A percentile compares a stretch with the other conserved stretches of the same genome.
Evolutionary conservation across 345 rosid genomes (phyloP).

Genomic region (Leavenworthia alabamica): DNA sequence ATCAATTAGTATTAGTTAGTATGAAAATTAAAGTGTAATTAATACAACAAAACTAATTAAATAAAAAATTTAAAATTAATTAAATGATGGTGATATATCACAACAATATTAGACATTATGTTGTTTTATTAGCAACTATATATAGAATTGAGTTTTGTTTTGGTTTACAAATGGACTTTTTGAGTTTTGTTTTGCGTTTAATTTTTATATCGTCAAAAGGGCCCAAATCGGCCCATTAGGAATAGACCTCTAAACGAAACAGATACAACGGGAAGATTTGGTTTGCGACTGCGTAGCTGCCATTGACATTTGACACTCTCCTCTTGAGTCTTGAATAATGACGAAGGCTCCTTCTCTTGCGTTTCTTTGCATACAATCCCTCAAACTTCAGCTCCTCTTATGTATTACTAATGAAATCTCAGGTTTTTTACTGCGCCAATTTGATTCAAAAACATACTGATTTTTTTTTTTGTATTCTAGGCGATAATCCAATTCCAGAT

Average conservation of each 20-base stretch:
- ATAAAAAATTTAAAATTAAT: no score
- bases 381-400: slow-evolving; percentile 42
- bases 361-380: slow-evolving; percentile 41
- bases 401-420: slow-evolving; percentile 28
- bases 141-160: no score
- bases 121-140: no score
- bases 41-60: no score
- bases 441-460: background rate
- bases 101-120: no score
- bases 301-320: background rate
- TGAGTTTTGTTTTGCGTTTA: no score
- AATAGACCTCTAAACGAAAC: background rate
- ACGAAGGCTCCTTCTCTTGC: slow-evolving; percentile 46
- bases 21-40: no score
- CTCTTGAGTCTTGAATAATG: slow-evolving; percentile 23
- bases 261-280: background rate
- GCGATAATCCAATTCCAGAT: slow-evolving; percentile 37
- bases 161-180: no score
- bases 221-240: background rate
- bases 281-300: background rate
- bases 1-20: no score
- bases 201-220: background rate
- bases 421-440: background rate
- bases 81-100: no score
- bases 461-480: slow-evolving; percentile 24